Base-by-base conservation (phyloP, 2,329 filamentous ascomycete species). In the Clarireedia homoeocarpa region DNA sequence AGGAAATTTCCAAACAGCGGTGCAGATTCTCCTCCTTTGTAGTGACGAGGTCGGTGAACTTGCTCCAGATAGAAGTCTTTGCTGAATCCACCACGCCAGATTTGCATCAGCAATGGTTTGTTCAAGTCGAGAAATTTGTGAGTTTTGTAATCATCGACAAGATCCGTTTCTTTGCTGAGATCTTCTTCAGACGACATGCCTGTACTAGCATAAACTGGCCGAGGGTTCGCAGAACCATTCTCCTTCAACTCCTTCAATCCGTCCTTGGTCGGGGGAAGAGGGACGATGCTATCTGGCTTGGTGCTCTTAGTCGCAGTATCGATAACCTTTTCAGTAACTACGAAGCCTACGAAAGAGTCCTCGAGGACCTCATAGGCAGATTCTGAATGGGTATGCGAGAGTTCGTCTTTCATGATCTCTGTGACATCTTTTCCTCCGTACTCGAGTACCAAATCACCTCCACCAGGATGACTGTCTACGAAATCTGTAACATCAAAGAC, bases 1-100 rank as follows among this genome's bases (percentile, higher is more conserved):
- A 99, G 77, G 71, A 99, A 95, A 74, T 99, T 97, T 58, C 94
- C 94, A 72, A 99, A 99, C 24, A 99, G 74, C 20, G 94, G 94
- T 39, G 94, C 94, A 6, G 91, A 96, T 60, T 84, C 84, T 57
- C 94, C 94, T 62, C 92, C 92, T 70, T 85, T 95, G 79, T 97
- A 99, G 72, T 99, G 92, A 58, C 94, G 85, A 17, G 94, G 94
- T 46, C 94, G 86, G 71, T 99, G 94, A 52, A 99, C 89, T 71
- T 99, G 94, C 64, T 96, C 86, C 24, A 99, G 80, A 69, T 99
- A 99, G 70, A 99, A 99, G n/a, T 89, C 83, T 71, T 96, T 99
- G 70, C 76, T 83, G 74, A 97, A 99, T 30, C 87, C 88, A 48
- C 91, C 88, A 62, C 76, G 80, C 87, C 89, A 96, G 44, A 99